Evolutionary conservation across 495 filamentous ascomycete genomes (phyloP).

Genomic region (Penicillium coprophilum): DNA sequence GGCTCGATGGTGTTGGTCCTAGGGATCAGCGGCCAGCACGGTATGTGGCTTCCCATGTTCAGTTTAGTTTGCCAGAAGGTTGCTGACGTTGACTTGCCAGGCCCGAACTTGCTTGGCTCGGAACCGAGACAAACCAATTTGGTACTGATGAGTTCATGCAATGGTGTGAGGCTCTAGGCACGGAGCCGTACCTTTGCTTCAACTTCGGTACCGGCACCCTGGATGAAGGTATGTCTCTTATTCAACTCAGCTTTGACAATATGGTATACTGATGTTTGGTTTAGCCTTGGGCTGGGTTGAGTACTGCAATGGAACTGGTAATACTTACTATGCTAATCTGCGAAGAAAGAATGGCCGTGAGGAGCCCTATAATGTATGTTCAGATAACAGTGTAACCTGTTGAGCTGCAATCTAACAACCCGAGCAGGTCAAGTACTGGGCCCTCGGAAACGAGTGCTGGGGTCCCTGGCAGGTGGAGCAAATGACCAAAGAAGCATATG

Average conservation of each 20-base stretch:
- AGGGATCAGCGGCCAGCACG: constrained; percentile 60
- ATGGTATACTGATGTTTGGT: neutral
- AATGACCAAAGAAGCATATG: constrained; percentile 72
- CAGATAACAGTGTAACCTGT: neutral
- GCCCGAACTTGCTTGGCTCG: constrained; percentile 74
- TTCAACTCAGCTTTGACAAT: neutral
- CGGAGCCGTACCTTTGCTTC: constrained; percentile 71
- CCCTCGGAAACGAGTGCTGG: constrained; percentile 72
- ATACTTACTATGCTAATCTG: constrained; percentile 79
- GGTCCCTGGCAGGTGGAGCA: constrained; percentile 81
- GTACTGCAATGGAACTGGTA: constrained; percentile 70
- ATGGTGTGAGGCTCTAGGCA: constrained; percentile 68
- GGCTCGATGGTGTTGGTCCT: constrained; percentile 75
- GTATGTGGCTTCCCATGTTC: constrained; percentile 26
- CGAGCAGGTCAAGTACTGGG: constrained; percentile 60
- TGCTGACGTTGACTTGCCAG: constrained; percentile 28
- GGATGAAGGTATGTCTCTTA: constrained; percentile 57
- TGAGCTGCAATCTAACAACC: constrained; percentile 8
- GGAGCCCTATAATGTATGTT: constrained; percentile 67
- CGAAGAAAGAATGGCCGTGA: constrained; percentile 68
- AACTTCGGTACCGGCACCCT: constrained; percentile 76
- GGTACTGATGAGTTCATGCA: constrained; percentile 83
- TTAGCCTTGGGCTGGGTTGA: constrained; percentile 72
- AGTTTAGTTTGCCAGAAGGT: neutral
- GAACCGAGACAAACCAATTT: constrained; percentile 71